Percentiles rank a stretch among this genome's conserved stretches.
These are phyloP conservation scores for Talaromyces sp. DNA, from an alignment of 2,329 filamentous ascomycete species.

Conservation along the genomic window DNA sequence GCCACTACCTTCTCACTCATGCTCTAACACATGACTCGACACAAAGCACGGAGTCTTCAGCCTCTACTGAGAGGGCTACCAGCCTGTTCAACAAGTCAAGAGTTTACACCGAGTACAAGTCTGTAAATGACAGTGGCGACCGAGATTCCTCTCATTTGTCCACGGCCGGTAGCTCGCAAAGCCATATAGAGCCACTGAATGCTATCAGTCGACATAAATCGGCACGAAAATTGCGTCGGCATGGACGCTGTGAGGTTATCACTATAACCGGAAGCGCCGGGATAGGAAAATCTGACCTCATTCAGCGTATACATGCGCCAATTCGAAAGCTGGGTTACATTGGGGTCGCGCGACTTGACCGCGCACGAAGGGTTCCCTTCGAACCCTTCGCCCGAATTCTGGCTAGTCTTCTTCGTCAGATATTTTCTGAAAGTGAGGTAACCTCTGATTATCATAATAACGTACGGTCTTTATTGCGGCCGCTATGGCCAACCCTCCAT, in stretches of 20 bases:
- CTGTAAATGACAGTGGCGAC: conserved; percentile 29
- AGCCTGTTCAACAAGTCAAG: conserved; percentile 24
- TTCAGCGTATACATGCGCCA: conserved; percentile 54
- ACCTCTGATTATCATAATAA: conserved; percentile 58
- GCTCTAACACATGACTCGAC: conserved; percentile 31
- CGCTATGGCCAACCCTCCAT: conserved; percentile 56
- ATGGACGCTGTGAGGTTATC: conserved; percentile 57
- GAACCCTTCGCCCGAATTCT: conserved; percentile 59
- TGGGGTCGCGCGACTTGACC: conserved; percentile 57
- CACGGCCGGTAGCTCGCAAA: conserved; percentile 23
- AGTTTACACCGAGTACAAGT: conserved; percentile 34
- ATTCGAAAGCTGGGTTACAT: conserved; percentile 59
- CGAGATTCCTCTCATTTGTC: conserved; percentile 33
- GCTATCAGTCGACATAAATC: conserved; percentile 35
- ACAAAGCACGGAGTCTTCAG: conserved; percentile 29
- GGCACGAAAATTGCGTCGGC: conserved; percentile 46
- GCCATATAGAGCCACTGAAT: conserved; percentile 27
- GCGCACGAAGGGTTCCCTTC: conserved; percentile 55
- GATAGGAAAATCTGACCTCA: conserved; percentile 57
- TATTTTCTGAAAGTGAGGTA: conserved; percentile 62
- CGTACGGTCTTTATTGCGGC: conserved; percentile 51
- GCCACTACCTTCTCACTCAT: conserved; percentile 23
- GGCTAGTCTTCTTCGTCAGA: conserved; percentile 58
- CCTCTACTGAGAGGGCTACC: conserved; percentile 28
- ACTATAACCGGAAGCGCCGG: conserved; percentile 54